Conservation (phyloP, 1,284 basidiomycete species). For the Agaricales sp. region DNA sequence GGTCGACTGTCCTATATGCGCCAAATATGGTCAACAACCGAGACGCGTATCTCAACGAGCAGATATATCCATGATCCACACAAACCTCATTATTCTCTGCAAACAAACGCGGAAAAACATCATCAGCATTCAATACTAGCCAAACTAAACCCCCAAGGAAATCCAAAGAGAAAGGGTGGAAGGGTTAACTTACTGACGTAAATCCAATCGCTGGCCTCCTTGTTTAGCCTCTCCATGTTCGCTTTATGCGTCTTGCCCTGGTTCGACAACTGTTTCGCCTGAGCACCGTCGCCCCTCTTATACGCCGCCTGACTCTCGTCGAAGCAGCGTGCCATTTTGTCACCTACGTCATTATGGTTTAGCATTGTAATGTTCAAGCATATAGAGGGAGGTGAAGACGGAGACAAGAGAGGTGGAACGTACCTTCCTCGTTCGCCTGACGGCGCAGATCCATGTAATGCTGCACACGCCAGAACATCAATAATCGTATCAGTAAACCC, state of each 20-base stretch:
- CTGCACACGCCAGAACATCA: neutral
- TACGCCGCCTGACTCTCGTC: constrained; percentile 64
- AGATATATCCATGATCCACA: constrained; percentile 1
- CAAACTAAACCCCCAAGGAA: neutral
- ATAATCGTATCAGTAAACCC: no score
- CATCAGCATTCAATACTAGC: constrained; percentile 3
- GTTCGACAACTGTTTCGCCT: constrained; percentile 77
- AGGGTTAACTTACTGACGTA: constrained; percentile 27
- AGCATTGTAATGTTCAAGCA: no score
- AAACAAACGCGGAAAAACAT: constrained; percentile 4
- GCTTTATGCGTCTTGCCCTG: constrained; percentile 77
- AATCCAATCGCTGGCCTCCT: constrained; percentile 34
- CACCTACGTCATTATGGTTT: constrained; percentile 11
- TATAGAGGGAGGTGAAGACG: no score
- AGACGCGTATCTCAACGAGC: constrained; percentile 1
- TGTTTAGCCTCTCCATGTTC: constrained; percentile 77
- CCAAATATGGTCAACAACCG: neutral
- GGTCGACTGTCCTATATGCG: constrained; percentile 46
- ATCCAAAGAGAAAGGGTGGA: constrained; percentile 1
- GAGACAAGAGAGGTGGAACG: neutral
- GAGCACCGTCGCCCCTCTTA: constrained; percentile 58
- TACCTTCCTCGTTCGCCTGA: constrained; percentile 62
- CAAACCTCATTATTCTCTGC: constrained; percentile 75
- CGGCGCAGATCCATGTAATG: constrained; percentile 63
- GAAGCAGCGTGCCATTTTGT: constrained; percentile 63